phyloP scores from a whole-genome alignment of 2,329 filamentous ascomycete species.

The Alternaria brassicicola region DNA sequence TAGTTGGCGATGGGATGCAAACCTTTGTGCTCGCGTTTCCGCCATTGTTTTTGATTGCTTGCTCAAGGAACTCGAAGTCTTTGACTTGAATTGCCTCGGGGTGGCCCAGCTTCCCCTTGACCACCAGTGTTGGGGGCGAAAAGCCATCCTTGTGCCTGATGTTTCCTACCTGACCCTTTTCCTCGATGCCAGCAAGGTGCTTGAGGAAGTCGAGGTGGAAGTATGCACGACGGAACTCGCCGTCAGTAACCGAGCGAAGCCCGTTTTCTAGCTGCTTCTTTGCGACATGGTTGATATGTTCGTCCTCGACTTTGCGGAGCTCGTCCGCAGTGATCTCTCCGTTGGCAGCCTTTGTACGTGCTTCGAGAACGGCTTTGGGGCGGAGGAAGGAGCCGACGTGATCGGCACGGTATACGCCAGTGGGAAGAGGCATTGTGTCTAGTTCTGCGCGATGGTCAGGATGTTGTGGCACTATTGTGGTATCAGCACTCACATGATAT shows the following conservation, averaged over 20 bases:
- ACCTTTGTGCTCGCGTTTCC: constrained; percentile 58
- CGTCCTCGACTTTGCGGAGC: constrained; percentile 59
- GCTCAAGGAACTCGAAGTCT: constrained; percentile 62
- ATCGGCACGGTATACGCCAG: constrained; percentile 56
- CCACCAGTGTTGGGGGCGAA: constrained; percentile 60
- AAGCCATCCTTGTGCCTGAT: constrained; percentile 52
- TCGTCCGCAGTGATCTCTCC: constrained; percentile 52
- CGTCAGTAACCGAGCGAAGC: constrained; percentile 60
- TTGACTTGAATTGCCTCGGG: constrained; percentile 62
- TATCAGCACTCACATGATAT: background rate
- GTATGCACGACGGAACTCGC: constrained; percentile 63
- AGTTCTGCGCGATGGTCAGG: constrained; percentile 3
- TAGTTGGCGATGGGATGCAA: constrained; percentile 64
- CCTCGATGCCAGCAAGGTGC: constrained; percentile 61
- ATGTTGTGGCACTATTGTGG: background rate
- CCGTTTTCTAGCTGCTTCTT: constrained; percentile 57
- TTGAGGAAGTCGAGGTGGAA: constrained; percentile 66
- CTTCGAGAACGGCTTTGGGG: constrained; percentile 57
- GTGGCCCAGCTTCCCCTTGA: constrained; percentile 61
- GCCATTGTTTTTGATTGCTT: constrained; percentile 51
- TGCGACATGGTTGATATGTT: constrained; percentile 57
- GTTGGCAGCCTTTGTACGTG: constrained; percentile 56
- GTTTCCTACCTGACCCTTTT: constrained; percentile 56
- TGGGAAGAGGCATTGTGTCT: constrained; percentile 46
- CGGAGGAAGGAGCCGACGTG: constrained; percentile 64